Base-by-base conservation (phyloP, 345 rosid genomes). In the Brassica nigra region DNA sequence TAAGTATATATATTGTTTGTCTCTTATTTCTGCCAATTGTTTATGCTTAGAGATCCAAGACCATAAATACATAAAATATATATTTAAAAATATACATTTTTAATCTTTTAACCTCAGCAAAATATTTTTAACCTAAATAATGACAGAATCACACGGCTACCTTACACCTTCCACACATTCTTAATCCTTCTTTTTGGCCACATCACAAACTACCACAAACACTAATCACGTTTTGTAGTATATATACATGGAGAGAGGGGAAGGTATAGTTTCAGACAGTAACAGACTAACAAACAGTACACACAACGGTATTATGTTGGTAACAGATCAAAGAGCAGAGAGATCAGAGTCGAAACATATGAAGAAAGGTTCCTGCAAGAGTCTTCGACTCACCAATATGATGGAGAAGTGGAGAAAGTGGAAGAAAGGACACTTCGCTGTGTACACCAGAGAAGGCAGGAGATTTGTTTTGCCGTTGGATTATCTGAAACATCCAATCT, bases 401-500 rank as follows among this genome's bases (percentile, higher is more conserved):
- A 47, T 83, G 73, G 85, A 76, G 63, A 86, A 82, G 71, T 83
- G 87, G 86, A 83, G 70, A 68, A 84, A 76, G 71, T 82, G 81
- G 64, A 87, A 83, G 84, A 87, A 81, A 49, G 91, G 89, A 0
- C 86, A 85, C 82, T 87, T 87, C 66, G 81, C 88, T 30, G 86
- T 87, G 9, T 85, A 85, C 76, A 83, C 89, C 2, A 83, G 78
- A 68, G 90, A 87, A 77, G 87, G 87, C 73, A 84, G 78, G 72
- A 85, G 86, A 82, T 88, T 86, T 5, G 71, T 85, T 29, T 81
- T 86, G 82, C 88, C 87, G 2, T 33, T 84, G 18, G 79, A 74
- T 44, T 84, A 86, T 75, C 80, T 87, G 75, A 85, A 85, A 54
- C 88, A 88, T 65, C 89, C 90, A 9, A 87, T 88, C 74, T 87